Percentiles rank a stretch among this genome's conserved stretches.
phyloP scores from a whole-genome alignment of 345 rosid species.

The Sonneratia alba region DNA sequence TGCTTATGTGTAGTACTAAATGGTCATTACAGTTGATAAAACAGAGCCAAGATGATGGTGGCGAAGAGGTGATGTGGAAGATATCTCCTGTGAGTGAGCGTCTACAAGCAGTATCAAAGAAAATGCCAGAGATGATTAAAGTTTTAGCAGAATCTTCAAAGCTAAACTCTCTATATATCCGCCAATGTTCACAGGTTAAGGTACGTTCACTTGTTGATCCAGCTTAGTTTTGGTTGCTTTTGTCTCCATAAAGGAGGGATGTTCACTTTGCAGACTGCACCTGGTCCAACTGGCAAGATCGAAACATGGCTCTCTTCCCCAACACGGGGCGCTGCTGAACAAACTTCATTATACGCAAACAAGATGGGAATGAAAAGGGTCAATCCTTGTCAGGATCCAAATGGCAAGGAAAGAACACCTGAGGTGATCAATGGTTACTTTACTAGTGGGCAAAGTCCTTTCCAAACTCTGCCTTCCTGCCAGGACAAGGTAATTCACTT shows the following conservation, averaged over 20 bases:
- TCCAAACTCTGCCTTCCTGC: conserved; percentile 80
- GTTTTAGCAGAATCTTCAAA: conserved; percentile 41
- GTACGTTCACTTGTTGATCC: conserved; percentile 17
- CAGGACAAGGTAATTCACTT: conserved; percentile 43
- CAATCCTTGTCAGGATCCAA: conserved; percentile 29
- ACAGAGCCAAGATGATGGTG: conserved; percentile 91
- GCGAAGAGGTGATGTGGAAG: conserved; percentile 85
- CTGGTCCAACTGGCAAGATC: conserved; percentile 27
- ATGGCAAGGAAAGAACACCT: conserved; percentile 13
- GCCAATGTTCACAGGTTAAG: conserved; percentile 52
- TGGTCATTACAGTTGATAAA: conserved; percentile 47
- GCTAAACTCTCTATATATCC: conserved; percentile 32
- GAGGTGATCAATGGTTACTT: conserved; percentile 10
- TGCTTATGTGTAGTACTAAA: not conserved
- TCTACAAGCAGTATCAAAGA: conserved; percentile 60
- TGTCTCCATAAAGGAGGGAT: not conserved
- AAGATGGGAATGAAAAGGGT: conserved; percentile 34
- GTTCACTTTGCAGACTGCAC: conserved; percentile 12
- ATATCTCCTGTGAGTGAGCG: conserved; percentile 86
- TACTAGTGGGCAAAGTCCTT: conserved; percentile 63
- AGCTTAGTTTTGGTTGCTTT: conserved; percentile 3
- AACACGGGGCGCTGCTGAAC: conserved; percentile 26
- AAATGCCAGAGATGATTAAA: conserved; percentile 38
- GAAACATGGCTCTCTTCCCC: conserved; percentile 45
- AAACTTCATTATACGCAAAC: conserved; percentile 21